Percentiles rank a stretch among this genome's conserved stretches.
These are phyloP conservation scores for Fraxinus greggii DNA, from an alignment of 305 asterid genomes.

Conservation along the genomic window DNA sequence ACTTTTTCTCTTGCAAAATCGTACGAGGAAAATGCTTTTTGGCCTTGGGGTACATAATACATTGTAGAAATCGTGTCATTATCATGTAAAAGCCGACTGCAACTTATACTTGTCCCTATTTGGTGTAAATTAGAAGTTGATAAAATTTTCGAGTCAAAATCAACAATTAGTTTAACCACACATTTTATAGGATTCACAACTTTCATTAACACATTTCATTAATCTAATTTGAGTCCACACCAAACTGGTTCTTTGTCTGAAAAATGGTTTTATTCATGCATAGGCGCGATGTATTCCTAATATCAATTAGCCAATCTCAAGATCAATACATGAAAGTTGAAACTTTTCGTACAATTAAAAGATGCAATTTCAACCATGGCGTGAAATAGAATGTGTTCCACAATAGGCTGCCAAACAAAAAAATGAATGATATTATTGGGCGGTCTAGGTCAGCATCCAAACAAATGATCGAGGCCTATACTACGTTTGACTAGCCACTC, in stretches of 20 bases:
- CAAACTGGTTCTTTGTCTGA: too few species aligned
- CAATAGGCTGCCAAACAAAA: not conserved
- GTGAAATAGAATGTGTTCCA: not conserved
- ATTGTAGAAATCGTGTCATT: not conserved
- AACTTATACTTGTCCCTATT: not conserved
- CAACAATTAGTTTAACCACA: too few species aligned
- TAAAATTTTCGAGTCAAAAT: too few species aligned
- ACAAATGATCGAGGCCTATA: not conserved
- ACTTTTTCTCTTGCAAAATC: not conserved
- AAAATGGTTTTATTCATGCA: not conserved
- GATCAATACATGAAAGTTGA: not conserved
- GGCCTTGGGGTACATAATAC: too few species aligned
- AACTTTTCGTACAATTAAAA: not conserved
- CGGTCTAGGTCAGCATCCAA: not conserved
- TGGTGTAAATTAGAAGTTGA: not conserved
- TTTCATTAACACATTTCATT: too few species aligned
- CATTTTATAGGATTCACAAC: too few species aligned
- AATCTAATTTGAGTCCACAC: too few species aligned
- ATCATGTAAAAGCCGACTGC: not conserved
- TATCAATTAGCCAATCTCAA: not conserved
- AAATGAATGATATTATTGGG: not conserved
- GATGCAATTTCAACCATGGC: not conserved
- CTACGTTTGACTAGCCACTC: not conserved
- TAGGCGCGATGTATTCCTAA: too few species aligned
- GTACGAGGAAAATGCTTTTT: not conserved